Conservation (phyloP, 2,329 filamentous ascomycete genomes). For the Aspergillus neoniger region DNA sequence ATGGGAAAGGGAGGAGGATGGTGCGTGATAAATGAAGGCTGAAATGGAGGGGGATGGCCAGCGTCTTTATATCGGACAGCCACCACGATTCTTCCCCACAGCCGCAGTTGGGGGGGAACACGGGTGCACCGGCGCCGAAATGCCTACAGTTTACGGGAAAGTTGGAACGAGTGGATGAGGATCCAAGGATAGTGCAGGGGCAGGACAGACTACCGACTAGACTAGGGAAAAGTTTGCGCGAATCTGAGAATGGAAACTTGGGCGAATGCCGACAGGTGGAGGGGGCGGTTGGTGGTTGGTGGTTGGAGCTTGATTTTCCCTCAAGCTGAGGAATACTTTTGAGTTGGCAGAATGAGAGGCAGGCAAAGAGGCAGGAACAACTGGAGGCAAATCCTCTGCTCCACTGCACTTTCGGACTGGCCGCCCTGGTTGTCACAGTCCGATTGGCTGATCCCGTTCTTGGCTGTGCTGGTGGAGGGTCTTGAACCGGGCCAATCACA, state of each 20-base stretch:
- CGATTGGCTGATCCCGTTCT: not conserved
- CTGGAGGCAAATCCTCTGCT: not conserved
- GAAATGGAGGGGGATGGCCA: not conserved
- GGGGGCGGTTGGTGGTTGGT: not conserved
- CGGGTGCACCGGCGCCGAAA: not conserved
- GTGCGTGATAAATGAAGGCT: not conserved
- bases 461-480: not conserved
- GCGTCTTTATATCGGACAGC: conserved; percentile 6
- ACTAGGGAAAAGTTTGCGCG: not conserved
- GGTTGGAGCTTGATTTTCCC: not conserved
- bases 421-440: not conserved
- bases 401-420: not conserved
- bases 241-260: not conserved
- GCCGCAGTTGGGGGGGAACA: not conserved
- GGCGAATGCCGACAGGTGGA: not conserved
- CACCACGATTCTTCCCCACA: not conserved
- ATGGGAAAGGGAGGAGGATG: not conserved
- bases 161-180: not conserved
- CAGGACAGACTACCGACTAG: not conserved
- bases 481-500: not conserved
- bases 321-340: not conserved
- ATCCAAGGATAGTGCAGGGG: conserved; percentile 2
- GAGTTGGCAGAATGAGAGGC: not conserved
- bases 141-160: not conserved
- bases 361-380: not conserved